A percentile compares a stretch with the other conserved stretches of the same genome.
Conservation (phyloP, 2,329 filamentous ascomycete genomes). For the Orbilia ellipsospora region DNA sequence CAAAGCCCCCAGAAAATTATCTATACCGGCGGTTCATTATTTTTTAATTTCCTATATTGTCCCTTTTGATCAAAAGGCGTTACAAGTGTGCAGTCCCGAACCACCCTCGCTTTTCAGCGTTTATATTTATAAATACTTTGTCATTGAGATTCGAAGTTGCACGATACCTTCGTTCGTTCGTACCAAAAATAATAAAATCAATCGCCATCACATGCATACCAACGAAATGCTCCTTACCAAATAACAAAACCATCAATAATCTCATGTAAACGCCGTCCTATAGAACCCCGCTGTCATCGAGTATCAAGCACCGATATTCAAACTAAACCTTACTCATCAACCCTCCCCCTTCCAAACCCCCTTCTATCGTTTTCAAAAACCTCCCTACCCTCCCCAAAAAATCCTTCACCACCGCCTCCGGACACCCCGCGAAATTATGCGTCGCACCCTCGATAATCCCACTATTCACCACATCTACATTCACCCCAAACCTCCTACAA, state of each 20-base stretch:
- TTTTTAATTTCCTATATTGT: constrained; percentile 9
- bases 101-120: constrained; percentile 7
- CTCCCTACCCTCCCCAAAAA: constrained; percentile 67
- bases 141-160: constrained; percentile 1
- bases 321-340: constrained; percentile 36
- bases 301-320: neutral
- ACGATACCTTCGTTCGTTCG: constrained; percentile 1
- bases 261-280: constrained; percentile 3
- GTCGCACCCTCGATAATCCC: constrained; percentile 66
- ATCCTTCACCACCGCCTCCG: constrained; percentile 65
- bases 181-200: neutral
- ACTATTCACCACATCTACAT: constrained; percentile 66
- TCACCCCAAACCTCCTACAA: constrained; percentile 63
- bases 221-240: neutral
- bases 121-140: neutral
- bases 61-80: constrained; percentile 13
- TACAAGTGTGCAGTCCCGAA: constrained; percentile 13
- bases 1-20: neutral
- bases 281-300: neutral
- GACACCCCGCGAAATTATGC: constrained; percentile 67
- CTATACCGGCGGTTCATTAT: constrained; percentile 11
- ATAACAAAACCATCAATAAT: neutral
- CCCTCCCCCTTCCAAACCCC: constrained; percentile 9
- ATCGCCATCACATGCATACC: constrained; percentile 9
- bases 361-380: constrained; percentile 63